Conservation (phyloP, 805 yeast genomes). For the Yamadazyma laniorum region DNA sequence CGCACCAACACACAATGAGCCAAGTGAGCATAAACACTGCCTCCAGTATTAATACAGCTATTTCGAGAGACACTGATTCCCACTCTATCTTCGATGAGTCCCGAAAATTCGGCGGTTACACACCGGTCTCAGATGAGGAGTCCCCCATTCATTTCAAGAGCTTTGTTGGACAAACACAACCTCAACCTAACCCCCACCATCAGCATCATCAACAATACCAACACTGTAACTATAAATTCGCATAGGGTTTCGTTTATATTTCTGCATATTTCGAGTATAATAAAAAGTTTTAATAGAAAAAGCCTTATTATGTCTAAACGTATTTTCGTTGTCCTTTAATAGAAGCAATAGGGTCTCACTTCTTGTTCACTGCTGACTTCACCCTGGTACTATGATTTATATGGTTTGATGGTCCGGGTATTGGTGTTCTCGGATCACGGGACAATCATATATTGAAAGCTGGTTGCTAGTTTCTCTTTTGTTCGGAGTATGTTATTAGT, state of each 20-base stretch:
- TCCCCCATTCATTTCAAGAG: conserved; percentile 11
- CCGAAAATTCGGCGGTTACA: conserved; percentile 22
- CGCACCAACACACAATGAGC: conserved; percentile 23
- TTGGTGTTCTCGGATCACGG: no score
- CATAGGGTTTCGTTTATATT: conserved; percentile 4
- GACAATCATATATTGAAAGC: no score
- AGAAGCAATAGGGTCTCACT: no score
- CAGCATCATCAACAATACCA: not conserved
- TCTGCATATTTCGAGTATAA: not conserved
- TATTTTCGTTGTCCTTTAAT: no score
- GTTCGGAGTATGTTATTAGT: no score
- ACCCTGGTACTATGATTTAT: no score
- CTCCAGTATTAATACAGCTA: conserved; percentile 24
- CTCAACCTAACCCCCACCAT: conserved; percentile 1
- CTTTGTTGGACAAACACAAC: not conserved
- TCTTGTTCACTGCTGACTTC: no score
- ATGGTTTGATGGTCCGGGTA: no score
- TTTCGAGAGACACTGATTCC: conserved; percentile 17
- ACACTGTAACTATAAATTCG: conserved; percentile 6
- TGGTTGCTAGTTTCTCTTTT: no score
- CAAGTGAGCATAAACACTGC: conserved; percentile 28
- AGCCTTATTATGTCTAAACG: no score
- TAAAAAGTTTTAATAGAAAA: no score
- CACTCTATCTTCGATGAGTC: conserved; percentile 25
- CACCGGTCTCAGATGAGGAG: conserved; percentile 36